A percentile compares a stretch with the other conserved stretches of the same genome.
Conservation (phyloP, 148 eudicot species). For the Pharnaceum exiguum region DNA sequence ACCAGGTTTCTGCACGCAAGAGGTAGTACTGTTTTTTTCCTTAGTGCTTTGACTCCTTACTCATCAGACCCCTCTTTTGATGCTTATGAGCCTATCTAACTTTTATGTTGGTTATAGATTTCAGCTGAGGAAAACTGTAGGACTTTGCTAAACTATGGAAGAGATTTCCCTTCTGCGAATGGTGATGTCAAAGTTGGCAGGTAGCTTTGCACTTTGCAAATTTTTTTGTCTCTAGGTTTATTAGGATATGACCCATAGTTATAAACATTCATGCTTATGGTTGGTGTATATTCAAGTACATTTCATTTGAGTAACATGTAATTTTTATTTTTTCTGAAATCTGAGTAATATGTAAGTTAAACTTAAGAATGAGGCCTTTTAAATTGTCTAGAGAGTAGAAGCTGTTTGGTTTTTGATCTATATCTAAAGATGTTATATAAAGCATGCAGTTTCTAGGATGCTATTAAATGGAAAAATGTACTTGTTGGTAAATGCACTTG, state of each 20-base stretch:
- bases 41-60: neutral
- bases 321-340: no score
- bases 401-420: no score
- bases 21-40: conserved; percentile 27
- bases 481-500: neutral
- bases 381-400: no score
- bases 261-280: no score
- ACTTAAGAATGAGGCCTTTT: no score
- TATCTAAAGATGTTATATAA: no score
- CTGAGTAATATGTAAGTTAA: no score
- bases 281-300: no score
- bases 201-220: conserved; percentile 28
- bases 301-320: no score
- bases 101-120: conserved; percentile 27
- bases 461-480: neutral
- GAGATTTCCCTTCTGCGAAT: conserved; percentile 39
- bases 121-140: conserved; percentile 32
- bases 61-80: neutral
- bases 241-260: neutral
- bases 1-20: conserved; percentile 30
- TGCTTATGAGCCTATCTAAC: neutral
- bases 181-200: conserved; percentile 60
- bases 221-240: neutral
- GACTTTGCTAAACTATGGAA: conserved; percentile 27
- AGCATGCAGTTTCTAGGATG: neutral